phyloP scores from a whole-genome alignment of 2,329 filamentous ascomycete species.

The Aspergillus persii region DNA sequence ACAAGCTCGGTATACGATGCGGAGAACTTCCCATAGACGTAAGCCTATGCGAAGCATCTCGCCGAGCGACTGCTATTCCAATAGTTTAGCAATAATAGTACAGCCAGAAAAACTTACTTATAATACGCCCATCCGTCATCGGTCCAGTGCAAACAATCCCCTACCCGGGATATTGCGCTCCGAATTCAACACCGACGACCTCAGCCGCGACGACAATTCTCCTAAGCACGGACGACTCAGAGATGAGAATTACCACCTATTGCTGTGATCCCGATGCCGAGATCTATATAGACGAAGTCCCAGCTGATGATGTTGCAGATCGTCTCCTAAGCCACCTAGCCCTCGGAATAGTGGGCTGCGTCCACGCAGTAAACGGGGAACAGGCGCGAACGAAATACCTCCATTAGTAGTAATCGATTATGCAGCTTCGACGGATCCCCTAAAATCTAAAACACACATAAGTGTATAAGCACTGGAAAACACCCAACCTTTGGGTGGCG shows the following conservation, averaged over 20 bases:
- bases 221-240: background rate
- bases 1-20: slow-evolving; percentile 2
- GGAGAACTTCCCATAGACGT: slow-evolving; percentile 11
- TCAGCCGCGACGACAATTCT: slow-evolving; percentile 9
- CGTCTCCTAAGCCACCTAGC: slow-evolving; percentile 10
- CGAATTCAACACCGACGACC: slow-evolving; percentile 17
- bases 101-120: slow-evolving; percentile 8
- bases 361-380: background rate
- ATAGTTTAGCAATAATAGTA: background rate
- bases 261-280: slow-evolving; percentile 19
- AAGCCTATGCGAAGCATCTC: slow-evolving; percentile 16
- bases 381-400: background rate
- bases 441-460: background rate
- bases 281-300: slow-evolving; percentile 25
- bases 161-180: slow-evolving; percentile 19
- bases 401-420: background rate
- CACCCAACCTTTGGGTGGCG: background rate
- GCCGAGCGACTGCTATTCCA: slow-evolving; percentile 9
- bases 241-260: slow-evolving; percentile 10
- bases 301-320: slow-evolving; percentile 25
- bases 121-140: slow-evolving; percentile 22
- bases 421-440: background rate
- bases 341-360: background rate
- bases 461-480: background rate
- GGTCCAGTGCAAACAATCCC: slow-evolving; percentile 22